These are phyloP conservation scores for Daldinia loculata DNA, from an alignment of 495 filamentous ascomycete genomes.

Conservation along the genomic window DNA sequence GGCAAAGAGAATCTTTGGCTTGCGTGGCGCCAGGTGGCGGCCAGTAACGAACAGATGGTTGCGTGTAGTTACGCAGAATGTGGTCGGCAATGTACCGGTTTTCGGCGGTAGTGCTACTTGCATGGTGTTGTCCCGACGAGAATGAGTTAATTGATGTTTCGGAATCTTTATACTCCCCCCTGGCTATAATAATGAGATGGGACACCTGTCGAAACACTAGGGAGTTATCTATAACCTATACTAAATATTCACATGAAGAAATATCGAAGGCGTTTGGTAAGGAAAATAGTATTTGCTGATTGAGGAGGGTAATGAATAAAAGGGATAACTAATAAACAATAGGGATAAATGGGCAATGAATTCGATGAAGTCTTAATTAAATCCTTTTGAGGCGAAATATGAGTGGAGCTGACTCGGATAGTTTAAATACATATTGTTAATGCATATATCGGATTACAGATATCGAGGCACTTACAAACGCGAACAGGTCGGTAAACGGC, in stretches of 20 bases:
- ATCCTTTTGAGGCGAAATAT: neutral
- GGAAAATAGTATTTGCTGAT: neutral
- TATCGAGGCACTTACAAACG: conserved; percentile 2
- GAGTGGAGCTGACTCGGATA: neutral
- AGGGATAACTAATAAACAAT: too few species aligned
- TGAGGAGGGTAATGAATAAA: too few species aligned
- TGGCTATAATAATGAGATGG: neutral
- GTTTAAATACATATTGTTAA: neutral
- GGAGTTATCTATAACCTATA: neutral
- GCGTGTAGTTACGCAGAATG: neutral
- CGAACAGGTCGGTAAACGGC: too few species aligned
- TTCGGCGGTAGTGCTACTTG: neutral
- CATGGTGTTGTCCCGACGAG: neutral
- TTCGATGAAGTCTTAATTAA: neutral
- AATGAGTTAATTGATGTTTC: neutral
- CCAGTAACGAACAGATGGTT: too few species aligned
- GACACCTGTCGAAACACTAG: neutral
- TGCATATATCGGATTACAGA: neutral
- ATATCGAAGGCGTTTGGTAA: neutral
- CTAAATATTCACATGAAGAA: neutral
- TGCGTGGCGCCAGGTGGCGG: neutral
- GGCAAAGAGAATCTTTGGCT: neutral
- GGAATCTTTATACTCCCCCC: neutral
- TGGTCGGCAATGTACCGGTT: neutral
- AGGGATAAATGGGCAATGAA: too few species aligned